A percentile compares a stretch with the other conserved stretches of the same genome.
These are phyloP conservation scores for Aegle marmelos DNA, from an alignment of 345 rosid species.

Conservation along the genomic window DNA sequence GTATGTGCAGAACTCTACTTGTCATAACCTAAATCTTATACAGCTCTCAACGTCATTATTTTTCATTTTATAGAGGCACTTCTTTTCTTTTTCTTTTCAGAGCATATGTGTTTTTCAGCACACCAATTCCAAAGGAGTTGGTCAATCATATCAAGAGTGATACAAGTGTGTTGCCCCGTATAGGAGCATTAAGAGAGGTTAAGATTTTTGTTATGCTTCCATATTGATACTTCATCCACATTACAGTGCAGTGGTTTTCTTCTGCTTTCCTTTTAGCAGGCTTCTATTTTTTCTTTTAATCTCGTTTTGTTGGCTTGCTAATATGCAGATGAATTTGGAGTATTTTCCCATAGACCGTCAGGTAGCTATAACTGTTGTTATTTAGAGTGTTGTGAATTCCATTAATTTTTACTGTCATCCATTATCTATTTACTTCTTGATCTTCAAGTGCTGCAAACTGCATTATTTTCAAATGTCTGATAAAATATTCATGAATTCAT, in stretches of 20 bases:
- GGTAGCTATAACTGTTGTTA: conserved; percentile 32
- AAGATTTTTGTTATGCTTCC: conserved; percentile 7
- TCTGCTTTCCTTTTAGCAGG: background rate
- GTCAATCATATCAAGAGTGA: conserved; percentile 88
- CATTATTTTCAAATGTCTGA: conserved; percentile 1
- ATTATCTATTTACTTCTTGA: conserved; percentile 1
- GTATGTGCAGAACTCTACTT: conserved; percentile 37
- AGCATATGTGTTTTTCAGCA: conserved; percentile 83
- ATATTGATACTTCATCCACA: background rate
- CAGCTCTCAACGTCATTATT: conserved; percentile 1
- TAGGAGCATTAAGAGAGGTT: conserved; percentile 95
- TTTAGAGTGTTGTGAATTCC: background rate
- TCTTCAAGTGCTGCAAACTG: background rate
- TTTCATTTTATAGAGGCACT: conserved; percentile 12
- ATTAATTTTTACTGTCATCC: background rate
- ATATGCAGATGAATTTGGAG: conserved; percentile 85
- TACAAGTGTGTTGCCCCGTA: conserved; percentile 78
- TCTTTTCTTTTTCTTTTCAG: conserved; percentile 30
- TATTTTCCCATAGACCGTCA: conserved; percentile 87
- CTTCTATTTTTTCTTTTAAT: background rate
- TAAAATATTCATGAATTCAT: background rate
- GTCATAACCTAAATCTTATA: background rate
- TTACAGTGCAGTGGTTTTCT: background rate
- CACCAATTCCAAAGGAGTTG: conserved; percentile 68
- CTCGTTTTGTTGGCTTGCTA: conserved; percentile 3